Evolutionary conservation across 768 basidiomycete species (phyloP).

Genomic region (Kwoniella dendrophila): DNA sequence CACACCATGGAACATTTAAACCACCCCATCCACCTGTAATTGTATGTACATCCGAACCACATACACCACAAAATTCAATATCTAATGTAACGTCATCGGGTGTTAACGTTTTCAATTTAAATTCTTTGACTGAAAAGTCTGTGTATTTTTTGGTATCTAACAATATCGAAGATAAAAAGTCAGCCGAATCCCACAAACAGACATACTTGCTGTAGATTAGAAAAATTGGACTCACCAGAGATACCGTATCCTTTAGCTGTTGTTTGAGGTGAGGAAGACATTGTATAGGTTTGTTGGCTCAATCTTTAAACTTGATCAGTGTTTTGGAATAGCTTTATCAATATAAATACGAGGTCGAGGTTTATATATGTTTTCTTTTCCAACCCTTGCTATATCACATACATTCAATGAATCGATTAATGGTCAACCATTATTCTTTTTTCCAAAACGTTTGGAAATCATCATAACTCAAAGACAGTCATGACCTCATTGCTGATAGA

Average conservation of each 20-base stretch:
- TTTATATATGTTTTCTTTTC: too few species aligned
- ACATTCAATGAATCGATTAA: too few species aligned
- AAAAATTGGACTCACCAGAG: conserved; percentile 26
- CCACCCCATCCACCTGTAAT: conserved; percentile 60
- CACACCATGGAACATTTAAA: conserved; percentile 24
- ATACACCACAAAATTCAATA: conserved; percentile 58
- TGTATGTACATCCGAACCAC: conserved; percentile 63
- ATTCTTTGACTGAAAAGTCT: conserved; percentile 49
- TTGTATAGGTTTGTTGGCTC: too few species aligned
- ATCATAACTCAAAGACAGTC: too few species aligned
- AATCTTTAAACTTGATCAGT: too few species aligned
- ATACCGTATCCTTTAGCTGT: conserved; percentile 45
- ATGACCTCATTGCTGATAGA: too few species aligned
- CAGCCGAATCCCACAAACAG: background rate
- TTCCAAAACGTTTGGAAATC: too few species aligned
- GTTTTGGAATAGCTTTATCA: too few species aligned
- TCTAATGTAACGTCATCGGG: conserved; percentile 47
- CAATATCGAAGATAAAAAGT: background rate
- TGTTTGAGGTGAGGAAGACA: conserved; percentile 24
- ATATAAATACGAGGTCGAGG: too few species aligned
- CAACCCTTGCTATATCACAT: too few species aligned
- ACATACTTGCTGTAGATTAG: background rate
- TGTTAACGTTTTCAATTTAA: conserved; percentile 39
- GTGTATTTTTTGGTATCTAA: conserved; percentile 49
- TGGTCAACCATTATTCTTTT: too few species aligned